Conservation (phyloP, 768 basidiomycete species). For the Galerina sulciceps region DNA sequence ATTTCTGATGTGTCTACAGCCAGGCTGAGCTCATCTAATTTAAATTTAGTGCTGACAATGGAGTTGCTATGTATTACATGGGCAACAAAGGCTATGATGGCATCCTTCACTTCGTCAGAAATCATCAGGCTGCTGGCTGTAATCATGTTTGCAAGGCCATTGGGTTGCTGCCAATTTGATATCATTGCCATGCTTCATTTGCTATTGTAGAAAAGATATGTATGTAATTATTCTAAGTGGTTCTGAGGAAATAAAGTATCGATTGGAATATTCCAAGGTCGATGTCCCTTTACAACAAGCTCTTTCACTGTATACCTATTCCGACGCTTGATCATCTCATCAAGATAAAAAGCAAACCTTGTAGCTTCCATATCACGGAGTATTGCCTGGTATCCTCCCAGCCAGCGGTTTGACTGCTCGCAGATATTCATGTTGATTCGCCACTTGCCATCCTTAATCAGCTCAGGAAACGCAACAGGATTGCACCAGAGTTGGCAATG, state of each 20-base stretch:
- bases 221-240: too few species aligned
- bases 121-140: too few species aligned
- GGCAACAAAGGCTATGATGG: too few species aligned
- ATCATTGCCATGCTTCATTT: too few species aligned
- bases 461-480: slow-evolving; percentile 23
- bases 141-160: too few species aligned
- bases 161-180: too few species aligned
- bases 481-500: slow-evolving; percentile 31
- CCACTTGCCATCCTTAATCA: slow-evolving; percentile 22
- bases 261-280: slow-evolving; percentile 12
- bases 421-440: slow-evolving; percentile 37
- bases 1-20: too few species aligned
- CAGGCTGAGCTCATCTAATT: too few species aligned
- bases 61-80: too few species aligned
- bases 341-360: slow-evolving; percentile 36
- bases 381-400: slow-evolving; percentile 31
- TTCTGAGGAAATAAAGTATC: background rate
- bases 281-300: background rate
- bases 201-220: too few species aligned
- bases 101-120: too few species aligned
- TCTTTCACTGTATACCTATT: slow-evolving; percentile 10
- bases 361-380: slow-evolving; percentile 30
- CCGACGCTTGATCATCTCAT: slow-evolving; percentile 33
- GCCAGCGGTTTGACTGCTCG: slow-evolving; percentile 39
- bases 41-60: too few species aligned